Conservation (phyloP, 495 filamentous ascomycete species). For the Penicillium psychrofluorescens region DNA sequence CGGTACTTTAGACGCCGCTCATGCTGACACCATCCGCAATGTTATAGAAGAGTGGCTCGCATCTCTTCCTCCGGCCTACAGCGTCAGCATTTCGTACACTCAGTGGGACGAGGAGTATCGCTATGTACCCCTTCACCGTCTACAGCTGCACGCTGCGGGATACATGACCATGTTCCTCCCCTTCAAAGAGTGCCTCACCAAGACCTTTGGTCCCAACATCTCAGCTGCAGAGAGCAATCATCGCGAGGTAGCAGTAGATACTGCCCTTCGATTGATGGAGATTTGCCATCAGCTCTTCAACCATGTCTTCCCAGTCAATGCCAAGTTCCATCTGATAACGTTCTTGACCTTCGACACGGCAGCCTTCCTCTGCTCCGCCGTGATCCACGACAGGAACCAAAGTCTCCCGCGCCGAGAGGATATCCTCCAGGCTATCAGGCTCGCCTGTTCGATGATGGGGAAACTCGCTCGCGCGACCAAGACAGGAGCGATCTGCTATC, state of each 20-base stretch:
- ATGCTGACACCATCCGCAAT: constrained; percentile 15
- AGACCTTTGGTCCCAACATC: constrained; percentile 7
- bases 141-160: constrained; percentile 39
- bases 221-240: constrained; percentile 22
- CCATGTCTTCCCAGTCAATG: constrained; percentile 31
- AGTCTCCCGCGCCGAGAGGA: constrained; percentile 35
- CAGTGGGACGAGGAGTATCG: constrained; percentile 35
- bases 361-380: constrained; percentile 40
- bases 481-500: constrained; percentile 18
- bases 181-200: constrained; percentile 35
- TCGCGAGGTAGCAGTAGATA: constrained; percentile 29
- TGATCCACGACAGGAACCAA: constrained; percentile 39
- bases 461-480: constrained; percentile 27
- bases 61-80: constrained; percentile 35
- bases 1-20: background rate
- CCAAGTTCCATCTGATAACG: constrained; percentile 45
- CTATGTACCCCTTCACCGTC: constrained; percentile 41
- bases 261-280: constrained; percentile 32
- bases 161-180: constrained; percentile 38
- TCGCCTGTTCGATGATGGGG: constrained; percentile 29
- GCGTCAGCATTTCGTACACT: constrained; percentile 28
- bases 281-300: constrained; percentile 34
- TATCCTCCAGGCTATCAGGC: constrained; percentile 29
- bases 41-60: constrained; percentile 33
- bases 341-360: constrained; percentile 47